These are phyloP conservation scores for Polyporus arcularius DNA, from an alignment of 768 basidiomycete species.

Conservation along the genomic window DNA sequence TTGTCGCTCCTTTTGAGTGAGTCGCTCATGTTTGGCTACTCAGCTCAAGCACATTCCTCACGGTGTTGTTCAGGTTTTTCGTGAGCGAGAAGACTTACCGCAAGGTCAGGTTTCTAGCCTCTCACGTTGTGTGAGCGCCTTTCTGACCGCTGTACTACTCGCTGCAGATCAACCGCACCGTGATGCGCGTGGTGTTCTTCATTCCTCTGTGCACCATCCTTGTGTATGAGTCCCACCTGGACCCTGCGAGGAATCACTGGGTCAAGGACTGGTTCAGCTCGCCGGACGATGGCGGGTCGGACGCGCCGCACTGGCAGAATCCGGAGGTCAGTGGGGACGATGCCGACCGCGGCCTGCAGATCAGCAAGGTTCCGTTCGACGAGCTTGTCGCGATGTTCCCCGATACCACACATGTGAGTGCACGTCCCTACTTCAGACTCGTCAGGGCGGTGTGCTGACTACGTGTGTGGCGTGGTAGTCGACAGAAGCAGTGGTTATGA, in stretches of 20 bases:
- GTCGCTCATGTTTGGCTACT: slow-evolving; percentile 29
- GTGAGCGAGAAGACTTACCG: slow-evolving; percentile 59
- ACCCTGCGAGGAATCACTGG: slow-evolving; percentile 56
- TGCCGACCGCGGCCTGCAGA: slow-evolving; percentile 55
- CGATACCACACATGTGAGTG: slow-evolving; percentile 63
- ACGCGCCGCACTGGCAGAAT: slow-evolving; percentile 54
- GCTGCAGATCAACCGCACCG: slow-evolving; percentile 65
- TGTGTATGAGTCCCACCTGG: slow-evolving; percentile 65
- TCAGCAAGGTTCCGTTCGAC: slow-evolving; percentile 69
- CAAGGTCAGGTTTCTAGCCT: slow-evolving; percentile 37
- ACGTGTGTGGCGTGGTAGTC: slow-evolving; percentile 46
- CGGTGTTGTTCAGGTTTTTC: slow-evolving; percentile 36
- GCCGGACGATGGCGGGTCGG: slow-evolving; percentile 58
- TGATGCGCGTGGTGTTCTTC: slow-evolving; percentile 84
- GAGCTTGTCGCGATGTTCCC: slow-evolving; percentile 75
- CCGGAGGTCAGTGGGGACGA: slow-evolving; percentile 61
- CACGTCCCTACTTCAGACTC: too few relatives aligned
- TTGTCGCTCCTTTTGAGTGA: slow-evolving; percentile 87
- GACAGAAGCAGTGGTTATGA: slow-evolving; percentile 64
- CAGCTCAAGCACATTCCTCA: neutral
- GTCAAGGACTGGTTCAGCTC: slow-evolving; percentile 66
- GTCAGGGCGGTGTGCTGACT: neutral
- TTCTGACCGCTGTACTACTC: neutral
- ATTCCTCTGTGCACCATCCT: slow-evolving; percentile 75
- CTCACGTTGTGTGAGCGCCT: neutral